Conservation (phyloP, 148 eudicot species). For the Vaccinium darrowii region DNA sequence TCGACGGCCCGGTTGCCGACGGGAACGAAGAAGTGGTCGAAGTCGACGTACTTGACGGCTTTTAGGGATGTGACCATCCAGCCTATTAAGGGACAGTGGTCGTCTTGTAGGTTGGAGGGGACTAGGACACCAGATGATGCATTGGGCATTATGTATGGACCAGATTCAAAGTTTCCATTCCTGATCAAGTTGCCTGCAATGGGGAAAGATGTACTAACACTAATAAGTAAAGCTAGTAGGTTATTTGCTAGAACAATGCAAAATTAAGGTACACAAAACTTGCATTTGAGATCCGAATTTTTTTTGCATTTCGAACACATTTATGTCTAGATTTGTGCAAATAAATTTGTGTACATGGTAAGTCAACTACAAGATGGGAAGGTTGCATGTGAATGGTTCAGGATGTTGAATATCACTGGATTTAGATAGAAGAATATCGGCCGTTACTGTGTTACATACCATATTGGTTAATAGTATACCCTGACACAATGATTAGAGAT, state of each 20-base stretch:
- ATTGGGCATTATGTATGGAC: background rate
- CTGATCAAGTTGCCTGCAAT: background rate
- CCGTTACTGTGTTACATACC: no score
- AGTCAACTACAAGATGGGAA: no score
- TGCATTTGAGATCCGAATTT: no score
- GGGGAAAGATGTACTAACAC: background rate
- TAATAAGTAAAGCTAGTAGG: background rate
- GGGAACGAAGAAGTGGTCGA: background rate
- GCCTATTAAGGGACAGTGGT: background rate
- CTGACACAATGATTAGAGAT: no score
- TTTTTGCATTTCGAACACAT: no score
- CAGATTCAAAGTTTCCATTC: background rate
- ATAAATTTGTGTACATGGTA: no score
- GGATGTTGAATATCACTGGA: no score
- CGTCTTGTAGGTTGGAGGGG: background rate
- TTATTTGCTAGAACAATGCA: background rate
- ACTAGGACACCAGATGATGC: background rate
- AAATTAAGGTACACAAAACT: background rate
- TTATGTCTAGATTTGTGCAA: no score
- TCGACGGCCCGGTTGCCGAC: background rate
- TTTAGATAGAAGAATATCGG: no score
- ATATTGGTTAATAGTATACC: no score
- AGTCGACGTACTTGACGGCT: background rate
- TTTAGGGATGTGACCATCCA: background rate
- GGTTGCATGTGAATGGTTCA: no score